A percentile compares a stretch with the other conserved stretches of the same genome.
These are phyloP conservation scores for Leccinellum rugosiceps DNA, from an alignment of 768 basidiomycete species.

Conservation along the genomic window DNA sequence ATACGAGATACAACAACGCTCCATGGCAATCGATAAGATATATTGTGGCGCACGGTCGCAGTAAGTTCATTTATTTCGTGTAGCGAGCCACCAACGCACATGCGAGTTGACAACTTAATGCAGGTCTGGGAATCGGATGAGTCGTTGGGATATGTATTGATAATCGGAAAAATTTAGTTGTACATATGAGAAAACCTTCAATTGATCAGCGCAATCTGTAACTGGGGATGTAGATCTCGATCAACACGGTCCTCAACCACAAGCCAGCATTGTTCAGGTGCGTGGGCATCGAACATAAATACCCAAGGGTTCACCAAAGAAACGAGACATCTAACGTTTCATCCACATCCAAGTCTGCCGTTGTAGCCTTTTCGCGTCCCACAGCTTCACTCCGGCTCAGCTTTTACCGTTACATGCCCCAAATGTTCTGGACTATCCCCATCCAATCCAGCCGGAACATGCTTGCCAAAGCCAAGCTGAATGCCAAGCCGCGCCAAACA, in stretches of 20 bases:
- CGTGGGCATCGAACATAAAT: neutral
- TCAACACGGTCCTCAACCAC: neutral
- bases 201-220: neutral
- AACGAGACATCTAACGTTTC: too few species aligned
- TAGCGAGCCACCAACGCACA: neutral
- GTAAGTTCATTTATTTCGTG: neutral
- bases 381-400: conserved; percentile 9
- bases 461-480: conserved; percentile 20
- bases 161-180: too few species aligned
- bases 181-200: conserved; percentile 1
- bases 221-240: neutral
- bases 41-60: neutral
- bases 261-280: too few species aligned
- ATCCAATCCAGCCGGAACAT: neutral
- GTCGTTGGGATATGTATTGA: too few species aligned
- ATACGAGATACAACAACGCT: neutral
- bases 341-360: neutral
- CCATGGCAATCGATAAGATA: neutral
- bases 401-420: neutral
- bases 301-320: neutral
- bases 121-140: too few species aligned
- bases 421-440: neutral
- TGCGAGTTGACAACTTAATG: too few species aligned
- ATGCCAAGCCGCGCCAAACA: conserved; percentile 33
- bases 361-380: neutral